Conservation (phyloP, 352 stramenopile genomes). For the Globisporangium takayamanum region DNA sequence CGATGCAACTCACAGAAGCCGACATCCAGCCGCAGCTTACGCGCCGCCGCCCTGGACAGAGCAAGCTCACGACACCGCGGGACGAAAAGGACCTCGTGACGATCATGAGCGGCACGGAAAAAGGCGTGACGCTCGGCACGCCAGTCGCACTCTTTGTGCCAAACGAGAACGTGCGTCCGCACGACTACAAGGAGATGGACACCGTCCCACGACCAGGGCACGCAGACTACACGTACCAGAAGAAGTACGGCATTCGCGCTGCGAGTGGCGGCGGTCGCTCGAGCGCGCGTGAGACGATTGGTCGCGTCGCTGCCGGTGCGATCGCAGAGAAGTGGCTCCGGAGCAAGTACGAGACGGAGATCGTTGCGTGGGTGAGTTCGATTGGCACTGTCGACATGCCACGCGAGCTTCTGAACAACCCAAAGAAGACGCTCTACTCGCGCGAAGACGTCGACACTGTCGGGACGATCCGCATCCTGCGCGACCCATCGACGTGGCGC, state of each 20-base stretch:
- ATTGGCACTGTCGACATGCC: slow-evolving; percentile 87
- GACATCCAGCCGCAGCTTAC: slow-evolving; percentile 98
- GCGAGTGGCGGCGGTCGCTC: slow-evolving; percentile 94
- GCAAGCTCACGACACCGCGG: slow-evolving; percentile 96
- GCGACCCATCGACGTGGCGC: slow-evolving; percentile 59
- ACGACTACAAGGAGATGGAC: slow-evolving; percentile 97
- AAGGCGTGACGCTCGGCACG: slow-evolving; percentile 93
- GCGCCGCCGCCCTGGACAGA: slow-evolving; percentile 95
- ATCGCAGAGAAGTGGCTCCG: slow-evolving; percentile 95
- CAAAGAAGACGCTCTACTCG: slow-evolving; percentile 57
- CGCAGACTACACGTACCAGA: slow-evolving; percentile 99
- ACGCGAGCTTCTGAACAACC: slow-evolving; percentile 52
- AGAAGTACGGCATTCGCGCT: slow-evolving; percentile 98
- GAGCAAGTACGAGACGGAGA: slow-evolving; percentile 87
- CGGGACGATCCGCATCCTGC: slow-evolving; percentile 76
- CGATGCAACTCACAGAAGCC: slow-evolving; percentile 90
- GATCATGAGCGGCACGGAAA: slow-evolving; percentile 95
- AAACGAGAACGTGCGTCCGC: slow-evolving; percentile 96
- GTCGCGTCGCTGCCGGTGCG: slow-evolving; percentile 94
- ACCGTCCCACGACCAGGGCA: slow-evolving; percentile 89
- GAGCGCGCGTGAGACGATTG: slow-evolving; percentile 97
- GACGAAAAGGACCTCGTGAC: slow-evolving; percentile 97
- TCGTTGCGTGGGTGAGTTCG: slow-evolving; percentile 87
- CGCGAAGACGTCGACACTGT: slow-evolving; percentile 81
- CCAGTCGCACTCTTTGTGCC: slow-evolving; percentile 96